These are phyloP conservation scores for Alnus rubra DNA, from an alignment of 306 rosid species.

Conservation along the genomic window DNA sequence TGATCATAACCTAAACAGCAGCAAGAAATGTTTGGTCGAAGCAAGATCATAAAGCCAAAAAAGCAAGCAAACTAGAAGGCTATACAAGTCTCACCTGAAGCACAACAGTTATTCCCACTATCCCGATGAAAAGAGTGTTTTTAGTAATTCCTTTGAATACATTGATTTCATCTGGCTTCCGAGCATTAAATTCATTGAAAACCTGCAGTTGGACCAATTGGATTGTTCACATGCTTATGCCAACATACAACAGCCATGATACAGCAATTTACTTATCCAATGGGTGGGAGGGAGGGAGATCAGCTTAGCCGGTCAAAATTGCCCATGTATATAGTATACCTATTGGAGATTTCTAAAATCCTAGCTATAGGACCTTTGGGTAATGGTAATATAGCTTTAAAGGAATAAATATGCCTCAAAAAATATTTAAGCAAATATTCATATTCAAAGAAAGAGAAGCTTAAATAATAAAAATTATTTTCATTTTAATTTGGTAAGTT, in stretches of 20 bases:
- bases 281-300: not conserved
- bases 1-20: constrained; percentile 56
- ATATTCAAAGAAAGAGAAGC: constrained; percentile 1
- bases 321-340: not conserved
- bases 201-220: constrained; percentile 45
- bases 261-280: not conserved
- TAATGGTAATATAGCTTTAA: not conserved
- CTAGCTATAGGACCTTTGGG: not conserved
- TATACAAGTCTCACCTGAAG: constrained; percentile 66
- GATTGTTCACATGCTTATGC: constrained; percentile 13
- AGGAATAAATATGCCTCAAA: not conserved
- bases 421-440: not conserved
- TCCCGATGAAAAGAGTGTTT: constrained; percentile 80
- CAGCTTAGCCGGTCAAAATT: not conserved
- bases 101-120: constrained; percentile 59
- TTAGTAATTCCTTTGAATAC: constrained; percentile 70
- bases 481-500: not conserved
- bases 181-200: constrained; percentile 89
- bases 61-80: constrained; percentile 2
- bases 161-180: constrained; percentile 80
- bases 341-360: not conserved
- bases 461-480: not conserved
- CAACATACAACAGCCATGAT: not conserved
- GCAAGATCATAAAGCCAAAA: not conserved
- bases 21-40: not conserved